Percentiles rank a stretch among this genome's conserved stretches.
Evolutionary conservation across 306 rosid genomes (phyloP).

Genomic region (Cucurbita ficifolia): DNA sequence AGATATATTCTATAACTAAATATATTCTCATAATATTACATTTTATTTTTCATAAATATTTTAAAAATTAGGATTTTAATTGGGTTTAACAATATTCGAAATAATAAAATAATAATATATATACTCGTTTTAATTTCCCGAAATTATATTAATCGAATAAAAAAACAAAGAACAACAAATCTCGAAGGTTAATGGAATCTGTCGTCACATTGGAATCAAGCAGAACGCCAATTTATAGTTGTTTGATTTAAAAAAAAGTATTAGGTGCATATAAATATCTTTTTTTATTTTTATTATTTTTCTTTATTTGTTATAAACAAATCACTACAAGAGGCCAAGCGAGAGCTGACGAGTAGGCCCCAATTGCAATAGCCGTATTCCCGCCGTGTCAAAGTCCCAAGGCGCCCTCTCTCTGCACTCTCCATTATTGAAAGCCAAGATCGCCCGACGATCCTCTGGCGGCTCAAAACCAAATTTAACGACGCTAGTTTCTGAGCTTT

Average conservation of each 20-base stretch:
- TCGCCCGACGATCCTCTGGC: background rate
- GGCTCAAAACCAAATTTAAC: background rate
- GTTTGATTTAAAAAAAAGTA: background rate
- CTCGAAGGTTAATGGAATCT: background rate
- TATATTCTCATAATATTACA: too few relatives aligned
- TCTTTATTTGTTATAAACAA: background rate
- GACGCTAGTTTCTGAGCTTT: background rate
- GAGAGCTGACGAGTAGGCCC: background rate
- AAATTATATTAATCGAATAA: too few relatives aligned
- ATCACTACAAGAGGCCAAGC: background rate
- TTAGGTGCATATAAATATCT: background rate
- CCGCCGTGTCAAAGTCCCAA: background rate
- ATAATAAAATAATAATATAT: too few relatives aligned
- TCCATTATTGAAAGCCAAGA: background rate
- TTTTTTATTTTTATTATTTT: background rate
- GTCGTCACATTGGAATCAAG: background rate
- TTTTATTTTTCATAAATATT: too few relatives aligned
- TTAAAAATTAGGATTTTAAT: too few relatives aligned
- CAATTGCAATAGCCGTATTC: background rate
- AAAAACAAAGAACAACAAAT: background rate
- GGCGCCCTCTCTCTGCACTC: background rate
- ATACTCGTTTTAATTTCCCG: too few relatives aligned
- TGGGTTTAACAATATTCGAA: too few relatives aligned
- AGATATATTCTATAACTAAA: too few relatives aligned
- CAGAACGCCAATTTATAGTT: background rate